These are phyloP conservation scores for Noccaea bulbosa DNA, from an alignment of 345 rosid genomes.

Conservation along the genomic window DNA sequence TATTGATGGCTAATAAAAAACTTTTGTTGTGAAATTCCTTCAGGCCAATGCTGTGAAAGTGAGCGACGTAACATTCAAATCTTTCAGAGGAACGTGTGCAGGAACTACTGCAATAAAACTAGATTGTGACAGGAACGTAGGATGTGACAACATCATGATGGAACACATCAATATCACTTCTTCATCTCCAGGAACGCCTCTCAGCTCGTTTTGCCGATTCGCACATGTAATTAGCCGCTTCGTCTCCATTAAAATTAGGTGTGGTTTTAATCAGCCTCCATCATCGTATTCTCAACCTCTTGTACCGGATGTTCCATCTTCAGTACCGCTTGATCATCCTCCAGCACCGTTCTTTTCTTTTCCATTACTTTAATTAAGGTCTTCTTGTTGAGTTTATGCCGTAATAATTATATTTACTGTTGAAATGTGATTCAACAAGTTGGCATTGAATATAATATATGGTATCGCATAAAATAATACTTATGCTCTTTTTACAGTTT, in stretches of 20 bases:
- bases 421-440: too few species aligned
- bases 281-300: not conserved
- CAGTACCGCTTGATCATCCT: not conserved
- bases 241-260: slow-evolving; percentile 12
- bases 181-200: not conserved
- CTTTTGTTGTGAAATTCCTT: not conserved
- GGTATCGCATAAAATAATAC: not conserved
- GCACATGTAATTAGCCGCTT: slow-evolving; percentile 14
- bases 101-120: slow-evolving; percentile 23
- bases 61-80: slow-evolving; percentile 26
- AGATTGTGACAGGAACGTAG: slow-evolving; percentile 9
- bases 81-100: slow-evolving; percentile 18
- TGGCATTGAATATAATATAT: not conserved
- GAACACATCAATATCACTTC: slow-evolving; percentile 35
- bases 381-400: not conserved
- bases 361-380: not conserved
- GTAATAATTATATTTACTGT: too few species aligned
- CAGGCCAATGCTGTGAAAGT: slow-evolving; percentile 25
- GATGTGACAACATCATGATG: slow-evolving; percentile 22
- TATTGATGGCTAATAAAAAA: not conserved
- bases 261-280: not conserved
- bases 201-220: slow-evolving; percentile 17
- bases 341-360: not conserved
- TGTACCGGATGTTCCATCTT: not conserved
- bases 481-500: not conserved